Evolutionary conservation across 2,329 filamentous ascomycete genomes (phyloP), one percentile per base, ranked within the genome.

Genomic region (Fusarium sp.): DNA sequence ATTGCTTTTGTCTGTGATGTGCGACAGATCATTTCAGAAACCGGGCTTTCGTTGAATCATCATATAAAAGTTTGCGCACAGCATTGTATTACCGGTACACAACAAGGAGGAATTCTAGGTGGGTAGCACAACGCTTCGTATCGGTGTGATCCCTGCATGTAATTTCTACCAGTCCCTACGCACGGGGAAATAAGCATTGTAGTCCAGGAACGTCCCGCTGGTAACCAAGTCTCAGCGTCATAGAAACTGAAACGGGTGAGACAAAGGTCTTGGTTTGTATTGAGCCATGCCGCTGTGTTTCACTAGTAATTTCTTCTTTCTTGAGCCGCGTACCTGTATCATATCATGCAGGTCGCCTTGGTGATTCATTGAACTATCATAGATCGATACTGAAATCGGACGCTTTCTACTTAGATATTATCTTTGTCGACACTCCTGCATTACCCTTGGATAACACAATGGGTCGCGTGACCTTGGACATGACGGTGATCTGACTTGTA

Each of bases 151-250:
- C 38, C 55, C 48, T 67, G 44, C 22, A 49, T 20, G 9, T 11
- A 20, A 45, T 58, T 22, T 65, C 55, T 62, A 38, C 43, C 20
- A 15, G 40, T 41, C 8, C 32, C 20, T 29, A 61, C 41, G 44
- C 55, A 62, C 30, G 45, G 40, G 43, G 40, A 49, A 62, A 46
- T 58, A 55, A 49, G 63, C 22, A 55, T 67, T 24, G 22, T 53
- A 49, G 27, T 15, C 38, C 41, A 24, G 63, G 44, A 30, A 66
- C 47, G 47, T 41, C 49, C 49, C 34, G 34, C n/a, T 54, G 44
- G 38, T 41, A 34, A n/a, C 11, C 7, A 34, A 53, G 48, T 66
- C 48, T 67, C 49, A 43, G 41, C 63, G 63, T 66, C 63, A 66
- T 66, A 56, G 62, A 66, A 15, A 20, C 24, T 47, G 62, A 62